These are phyloP conservation scores for Cercospora sp. DNA, from an alignment of 2,329 filamentous ascomycete species.

Conservation along the genomic window DNA sequence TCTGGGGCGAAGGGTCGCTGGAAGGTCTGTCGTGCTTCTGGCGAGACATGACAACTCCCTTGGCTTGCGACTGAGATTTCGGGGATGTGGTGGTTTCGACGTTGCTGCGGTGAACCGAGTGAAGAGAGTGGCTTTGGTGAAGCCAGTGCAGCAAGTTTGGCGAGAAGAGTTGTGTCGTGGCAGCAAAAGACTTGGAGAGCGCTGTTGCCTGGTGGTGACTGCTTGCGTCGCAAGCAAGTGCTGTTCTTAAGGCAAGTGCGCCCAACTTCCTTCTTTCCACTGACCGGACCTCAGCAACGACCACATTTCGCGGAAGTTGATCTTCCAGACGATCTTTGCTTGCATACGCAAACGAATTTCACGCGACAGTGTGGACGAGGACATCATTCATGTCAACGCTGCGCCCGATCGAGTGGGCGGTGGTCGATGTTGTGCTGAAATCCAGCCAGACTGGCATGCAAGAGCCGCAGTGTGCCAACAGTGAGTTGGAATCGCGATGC, in stretches of 20 bases:
- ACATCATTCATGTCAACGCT: no score
- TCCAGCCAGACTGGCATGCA: background rate
- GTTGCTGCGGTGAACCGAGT: background rate
- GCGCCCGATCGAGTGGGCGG: background rate
- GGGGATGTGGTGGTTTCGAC: background rate
- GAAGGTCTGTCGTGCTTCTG: background rate
- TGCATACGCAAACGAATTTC: no score
- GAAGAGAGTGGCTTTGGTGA: background rate
- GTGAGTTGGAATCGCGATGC: no score
- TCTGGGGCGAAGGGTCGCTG: background rate
- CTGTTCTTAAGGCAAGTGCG: no score
- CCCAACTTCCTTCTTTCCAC: no score
- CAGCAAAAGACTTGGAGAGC: background rate
- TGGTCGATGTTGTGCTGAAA: background rate
- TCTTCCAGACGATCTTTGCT: no score
- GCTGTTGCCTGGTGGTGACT: background rate
- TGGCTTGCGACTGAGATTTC: background rate
- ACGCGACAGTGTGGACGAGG: no score
- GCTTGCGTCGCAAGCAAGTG: background rate
- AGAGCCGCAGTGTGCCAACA: background rate
- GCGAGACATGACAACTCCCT: background rate
- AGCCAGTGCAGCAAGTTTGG: background rate
- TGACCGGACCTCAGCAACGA: no score
- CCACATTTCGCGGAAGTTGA: no score
- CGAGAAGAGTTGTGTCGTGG: background rate